Evolutionary conservation across 768 basidiomycete genomes (phyloP).

Genomic region (Leccinellum albellum): DNA sequence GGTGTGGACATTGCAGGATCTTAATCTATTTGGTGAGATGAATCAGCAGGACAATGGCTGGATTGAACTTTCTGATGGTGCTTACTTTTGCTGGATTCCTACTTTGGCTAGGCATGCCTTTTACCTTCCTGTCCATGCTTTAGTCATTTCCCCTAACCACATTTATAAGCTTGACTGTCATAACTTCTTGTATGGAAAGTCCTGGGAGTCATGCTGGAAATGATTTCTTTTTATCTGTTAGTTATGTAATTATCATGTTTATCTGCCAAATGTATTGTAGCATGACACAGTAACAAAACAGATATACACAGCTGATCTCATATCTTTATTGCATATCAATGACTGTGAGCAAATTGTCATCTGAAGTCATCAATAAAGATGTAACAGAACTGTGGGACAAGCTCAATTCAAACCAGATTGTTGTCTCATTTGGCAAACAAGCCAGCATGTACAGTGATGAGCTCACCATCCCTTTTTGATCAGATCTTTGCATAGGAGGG

Average conservation of each 20-base stretch:
- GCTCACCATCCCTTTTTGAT: too few species aligned
- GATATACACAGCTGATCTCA: too few species aligned
- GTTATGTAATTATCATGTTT: not conserved
- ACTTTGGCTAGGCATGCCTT: slow-evolving; percentile 17
- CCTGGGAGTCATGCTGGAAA: slow-evolving; percentile 19
- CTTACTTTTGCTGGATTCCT: slow-evolving; percentile 17
- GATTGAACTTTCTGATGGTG: slow-evolving; percentile 10
- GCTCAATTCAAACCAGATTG: not conserved
- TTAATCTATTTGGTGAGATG: not conserved
- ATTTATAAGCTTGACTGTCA: slow-evolving; percentile 11
- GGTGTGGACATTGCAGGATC: slow-evolving; percentile 3
- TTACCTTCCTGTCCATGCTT: slow-evolving; percentile 13
- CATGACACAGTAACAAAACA: not conserved
- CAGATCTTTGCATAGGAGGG: too few species aligned
- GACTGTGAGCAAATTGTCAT: not conserved
- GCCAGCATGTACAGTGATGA: not conserved
- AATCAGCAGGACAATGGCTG: slow-evolving; percentile 13
- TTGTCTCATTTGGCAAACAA: not conserved
- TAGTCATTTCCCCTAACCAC: slow-evolving; percentile 11
- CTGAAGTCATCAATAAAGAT: not conserved
- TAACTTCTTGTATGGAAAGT: slow-evolving; percentile 14
- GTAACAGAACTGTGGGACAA: not conserved
- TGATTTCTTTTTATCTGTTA: not conserved
- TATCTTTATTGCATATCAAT: not conserved
- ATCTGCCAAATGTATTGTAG: not conserved